Conservation (phyloP, 108 stramenopile genomes). For the Seminavis robusta region DNA sequence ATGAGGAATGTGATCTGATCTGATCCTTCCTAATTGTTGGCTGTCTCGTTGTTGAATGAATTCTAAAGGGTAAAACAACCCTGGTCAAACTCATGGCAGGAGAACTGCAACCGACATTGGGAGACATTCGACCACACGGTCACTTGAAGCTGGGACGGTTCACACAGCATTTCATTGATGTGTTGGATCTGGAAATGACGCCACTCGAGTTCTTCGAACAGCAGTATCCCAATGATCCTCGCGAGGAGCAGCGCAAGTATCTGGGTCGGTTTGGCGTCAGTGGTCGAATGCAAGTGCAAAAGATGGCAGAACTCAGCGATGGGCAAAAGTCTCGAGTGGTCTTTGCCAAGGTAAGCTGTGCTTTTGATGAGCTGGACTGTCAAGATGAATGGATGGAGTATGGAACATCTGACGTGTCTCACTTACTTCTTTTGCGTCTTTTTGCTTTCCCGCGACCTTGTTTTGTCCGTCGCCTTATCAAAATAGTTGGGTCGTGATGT, state of each 20-base stretch:
- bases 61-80: slow-evolving; percentile 55
- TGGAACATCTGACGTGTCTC: not conserved
- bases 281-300: slow-evolving; percentile 90
- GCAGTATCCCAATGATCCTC: slow-evolving; percentile 72
- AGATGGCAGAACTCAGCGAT: slow-evolving; percentile 90
- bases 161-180: slow-evolving; percentile 99
- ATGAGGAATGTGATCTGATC: not conserved
- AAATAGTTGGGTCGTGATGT: slow-evolving; percentile 84
- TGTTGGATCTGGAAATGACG: slow-evolving; percentile 90
- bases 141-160: slow-evolving; percentile 95
- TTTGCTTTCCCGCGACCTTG: too few species aligned
- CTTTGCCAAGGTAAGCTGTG: slow-evolving; percentile 90
- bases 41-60: not conserved
- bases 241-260: slow-evolving; percentile 85
- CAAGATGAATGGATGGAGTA: not conserved
- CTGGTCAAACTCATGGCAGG: slow-evolving; percentile 93
- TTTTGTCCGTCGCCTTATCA: too few species aligned
- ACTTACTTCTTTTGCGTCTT: not conserved
- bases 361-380: not conserved
- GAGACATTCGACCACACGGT: slow-evolving; percentile 94
- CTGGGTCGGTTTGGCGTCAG: slow-evolving; percentile 97
- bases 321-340: slow-evolving; percentile 97
- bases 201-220: slow-evolving; percentile 95
- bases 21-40: not conserved
- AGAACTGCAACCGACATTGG: slow-evolving; percentile 86